Percentiles rank a stretch among this genome's conserved stretches.
These are phyloP conservation scores for Aspergillaceae sp. DNA, from an alignment of 2,329 filamentous ascomycete genomes.

Conservation along the genomic window DNA sequence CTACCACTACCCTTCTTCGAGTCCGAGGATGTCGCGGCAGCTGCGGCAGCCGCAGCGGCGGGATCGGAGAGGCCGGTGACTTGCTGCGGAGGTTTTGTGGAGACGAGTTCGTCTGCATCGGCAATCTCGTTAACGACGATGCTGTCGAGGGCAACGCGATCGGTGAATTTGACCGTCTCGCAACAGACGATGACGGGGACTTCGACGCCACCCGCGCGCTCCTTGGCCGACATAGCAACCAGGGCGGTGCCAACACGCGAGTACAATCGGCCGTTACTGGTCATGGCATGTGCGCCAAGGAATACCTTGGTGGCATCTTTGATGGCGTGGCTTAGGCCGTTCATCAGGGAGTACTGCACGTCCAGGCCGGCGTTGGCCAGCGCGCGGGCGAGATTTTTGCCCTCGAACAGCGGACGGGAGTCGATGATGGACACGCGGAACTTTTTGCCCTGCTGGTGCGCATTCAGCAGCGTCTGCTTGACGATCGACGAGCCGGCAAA, in stretches of 20 bases:
- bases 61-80: slow-evolving; percentile 24
- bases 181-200: slow-evolving; percentile 82
- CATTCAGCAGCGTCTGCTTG: slow-evolving; percentile 68
- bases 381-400: slow-evolving; percentile 60
- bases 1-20: slow-evolving; percentile 19
- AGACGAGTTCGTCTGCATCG: slow-evolving; percentile 58
- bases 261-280: slow-evolving; percentile 86
- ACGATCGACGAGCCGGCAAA: slow-evolving; percentile 82
- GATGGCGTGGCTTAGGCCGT: slow-evolving; percentile 66
- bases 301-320: slow-evolving; percentile 65
- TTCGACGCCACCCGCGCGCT: slow-evolving; percentile 47
- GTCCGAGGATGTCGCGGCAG: slow-evolving; percentile 9
- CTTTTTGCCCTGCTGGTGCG: slow-evolving; percentile 58
- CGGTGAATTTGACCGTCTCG: slow-evolving; percentile 91
- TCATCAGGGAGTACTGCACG: slow-evolving; percentile 74
- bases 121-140: slow-evolving; percentile 92
- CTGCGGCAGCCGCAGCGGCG: slow-evolving; percentile 9
- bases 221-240: slow-evolving; percentile 72
- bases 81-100: slow-evolving; percentile 20
- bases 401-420: slow-evolving; percentile 61
- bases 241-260: slow-evolving; percentile 79
- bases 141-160: slow-evolving; percentile 80
- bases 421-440: slow-evolving; percentile 85
- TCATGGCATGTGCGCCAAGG: slow-evolving; percentile 86
- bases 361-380: slow-evolving; percentile 62